phyloP scores from a whole-genome alignment of 2,329 filamentous ascomycete species.

The Hypoxylon sp. region DNA sequence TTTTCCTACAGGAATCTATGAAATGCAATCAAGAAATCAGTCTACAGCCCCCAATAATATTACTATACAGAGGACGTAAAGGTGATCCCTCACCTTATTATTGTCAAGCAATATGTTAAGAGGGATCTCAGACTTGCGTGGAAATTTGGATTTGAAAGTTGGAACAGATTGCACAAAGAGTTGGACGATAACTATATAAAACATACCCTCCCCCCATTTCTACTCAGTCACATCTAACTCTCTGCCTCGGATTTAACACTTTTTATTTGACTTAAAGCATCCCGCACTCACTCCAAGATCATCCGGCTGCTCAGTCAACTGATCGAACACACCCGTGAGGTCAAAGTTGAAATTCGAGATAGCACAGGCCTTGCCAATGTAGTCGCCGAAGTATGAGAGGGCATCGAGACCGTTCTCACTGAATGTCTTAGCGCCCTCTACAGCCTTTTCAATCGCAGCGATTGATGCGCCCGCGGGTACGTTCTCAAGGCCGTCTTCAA shows the following conservation, averaged over 20 bases:
- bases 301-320: conserved; percentile 18
- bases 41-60: no score
- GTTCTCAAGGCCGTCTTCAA: conserved; percentile 28
- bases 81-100: no score
- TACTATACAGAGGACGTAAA: no score
- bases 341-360: conserved; percentile 30
- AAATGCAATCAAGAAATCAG: no score
- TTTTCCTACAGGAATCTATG: no score
- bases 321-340: conserved; percentile 24
- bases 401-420: conserved; percentile 38
- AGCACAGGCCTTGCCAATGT: conserved; percentile 25
- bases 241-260: not conserved
- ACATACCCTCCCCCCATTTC: not conserved
- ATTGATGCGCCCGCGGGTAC: conserved; percentile 21
- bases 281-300: conserved; percentile 25
- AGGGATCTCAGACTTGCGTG: no score
- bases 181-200: not conserved
- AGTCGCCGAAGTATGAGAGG: conserved; percentile 30
- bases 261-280: conserved; percentile 24
- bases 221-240: not conserved
- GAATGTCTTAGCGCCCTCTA: conserved; percentile 39
- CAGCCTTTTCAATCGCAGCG: conserved; percentile 18
- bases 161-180: not conserved
- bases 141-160: not conserved
- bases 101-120: no score